These are phyloP conservation scores for Cantharellus anzutake DNA, from an alignment of 768 basidiomycete species.

Conservation along the genomic window DNA sequence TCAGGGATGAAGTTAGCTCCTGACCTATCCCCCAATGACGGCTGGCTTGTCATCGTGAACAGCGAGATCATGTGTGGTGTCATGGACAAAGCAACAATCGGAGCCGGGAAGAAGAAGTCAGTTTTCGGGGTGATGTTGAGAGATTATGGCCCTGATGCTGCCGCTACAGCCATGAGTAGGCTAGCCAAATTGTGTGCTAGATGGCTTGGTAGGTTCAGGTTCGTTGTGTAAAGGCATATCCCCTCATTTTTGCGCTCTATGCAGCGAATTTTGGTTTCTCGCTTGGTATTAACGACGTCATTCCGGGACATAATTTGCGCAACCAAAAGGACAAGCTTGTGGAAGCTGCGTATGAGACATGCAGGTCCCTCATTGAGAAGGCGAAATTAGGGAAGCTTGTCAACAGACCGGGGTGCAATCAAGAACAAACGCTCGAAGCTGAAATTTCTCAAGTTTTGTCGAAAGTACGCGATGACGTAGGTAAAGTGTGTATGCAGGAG, in stretches of 20 bases:
- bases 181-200: conserved; percentile 90
- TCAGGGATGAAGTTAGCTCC: conserved; percentile 35
- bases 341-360: conserved; percentile 72
- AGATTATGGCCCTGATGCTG: conserved; percentile 91
- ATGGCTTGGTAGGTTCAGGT: conserved; percentile 51
- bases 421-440: conserved; percentile 95
- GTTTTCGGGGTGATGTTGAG: conserved; percentile 95
- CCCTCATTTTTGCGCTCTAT: neutral
- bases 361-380: conserved; percentile 66
- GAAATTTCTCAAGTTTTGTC: conserved; percentile 85
- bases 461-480: conserved; percentile 88
- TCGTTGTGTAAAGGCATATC: neutral
- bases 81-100: conserved; percentile 96
- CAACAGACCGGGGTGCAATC: conserved; percentile 94
- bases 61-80: conserved; percentile 99
- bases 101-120: conserved; percentile 97
- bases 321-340: conserved; percentile 71
- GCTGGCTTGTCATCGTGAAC: conserved; percentile 92
- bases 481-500: conserved; percentile 95
- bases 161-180: conserved; percentile 88
- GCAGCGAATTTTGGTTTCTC: conserved; percentile 96
- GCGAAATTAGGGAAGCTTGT: conserved; percentile 85
- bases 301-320: conserved; percentile 73
- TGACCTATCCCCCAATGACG: conserved; percentile 92
- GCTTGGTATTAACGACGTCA: conserved; percentile 95